A percentile compares a stretch with the other conserved stretches of the same genome.
Conservation (phyloP, 2,329 filamentous ascomycete genomes). For the Curvularia hawaiiensis region DNA sequence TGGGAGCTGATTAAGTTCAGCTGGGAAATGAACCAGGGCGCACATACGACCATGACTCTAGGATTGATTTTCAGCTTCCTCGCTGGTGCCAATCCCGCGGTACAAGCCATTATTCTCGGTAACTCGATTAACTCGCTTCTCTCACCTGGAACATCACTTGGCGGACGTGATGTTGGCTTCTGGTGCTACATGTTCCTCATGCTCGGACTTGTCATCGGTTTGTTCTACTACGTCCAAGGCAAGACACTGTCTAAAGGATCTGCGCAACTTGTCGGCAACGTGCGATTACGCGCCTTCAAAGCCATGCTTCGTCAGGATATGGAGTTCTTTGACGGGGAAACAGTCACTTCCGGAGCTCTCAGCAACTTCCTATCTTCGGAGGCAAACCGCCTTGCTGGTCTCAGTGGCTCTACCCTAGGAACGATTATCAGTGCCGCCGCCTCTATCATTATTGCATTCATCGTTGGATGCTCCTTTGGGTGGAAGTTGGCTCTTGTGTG, state of each 20-base stretch:
- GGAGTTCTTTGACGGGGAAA: constrained; percentile 85
- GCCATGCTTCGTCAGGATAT: constrained; percentile 86
- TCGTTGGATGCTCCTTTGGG: constrained; percentile 72
- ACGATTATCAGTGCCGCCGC: constrained; percentile 81
- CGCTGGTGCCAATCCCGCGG: constrained; percentile 42
- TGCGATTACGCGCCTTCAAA: constrained; percentile 81
- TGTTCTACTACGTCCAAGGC: constrained; percentile 38
- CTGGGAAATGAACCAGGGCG: constrained; percentile 41
- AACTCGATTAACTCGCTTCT: constrained; percentile 81
- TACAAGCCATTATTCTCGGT: constrained; percentile 76
- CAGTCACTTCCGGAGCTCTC: constrained; percentile 87
- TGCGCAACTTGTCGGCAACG: constrained; percentile 74
- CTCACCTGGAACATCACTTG: constrained; percentile 62
- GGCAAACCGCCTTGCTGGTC: constrained; percentile 86
- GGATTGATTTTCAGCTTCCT: constrained; percentile 49
- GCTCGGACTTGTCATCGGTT: constrained; percentile 35
- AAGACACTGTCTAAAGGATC: constrained; percentile 63
- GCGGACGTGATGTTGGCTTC: constrained; percentile 67
- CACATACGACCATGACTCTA: constrained; percentile 46
- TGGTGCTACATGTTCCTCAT: constrained; percentile 47
- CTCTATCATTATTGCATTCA: constrained; percentile 76
- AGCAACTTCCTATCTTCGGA: constrained; percentile 71
- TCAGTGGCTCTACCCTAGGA: constrained; percentile 86
- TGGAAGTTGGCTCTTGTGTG: constrained; percentile 92
- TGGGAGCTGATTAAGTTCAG: constrained; percentile 52